Conservation (phyloP, 345 rosid genomes). For the Camelina hispida region DNA sequence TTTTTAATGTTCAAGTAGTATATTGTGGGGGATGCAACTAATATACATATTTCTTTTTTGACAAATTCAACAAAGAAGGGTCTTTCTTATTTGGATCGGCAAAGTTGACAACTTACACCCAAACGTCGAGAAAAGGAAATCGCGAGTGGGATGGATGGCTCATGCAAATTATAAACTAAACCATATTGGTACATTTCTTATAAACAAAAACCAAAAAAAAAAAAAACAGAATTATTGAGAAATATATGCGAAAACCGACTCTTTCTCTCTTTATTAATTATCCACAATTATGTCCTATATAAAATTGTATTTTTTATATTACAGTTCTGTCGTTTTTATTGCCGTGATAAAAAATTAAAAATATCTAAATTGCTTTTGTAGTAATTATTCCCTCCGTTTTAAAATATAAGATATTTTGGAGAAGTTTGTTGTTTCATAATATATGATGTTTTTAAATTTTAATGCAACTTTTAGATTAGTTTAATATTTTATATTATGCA, state of each 20-base stretch:
- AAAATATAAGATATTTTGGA: too few relatives aligned
- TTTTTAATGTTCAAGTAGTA: background rate
- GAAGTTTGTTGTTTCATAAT: too few relatives aligned
- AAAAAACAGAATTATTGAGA: background rate
- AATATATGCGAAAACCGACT: background rate
- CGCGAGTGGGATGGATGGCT: constrained; percentile 11
- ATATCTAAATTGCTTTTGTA: too few relatives aligned
- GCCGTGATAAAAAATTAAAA: background rate
- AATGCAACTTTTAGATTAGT: too few relatives aligned
- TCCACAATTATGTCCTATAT: background rate
- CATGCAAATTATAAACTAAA: background rate
- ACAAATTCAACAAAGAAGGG: constrained; percentile 27
- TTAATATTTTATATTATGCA: too few relatives aligned
- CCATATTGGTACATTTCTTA: background rate
- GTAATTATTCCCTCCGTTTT: too few relatives aligned
- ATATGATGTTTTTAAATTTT: too few relatives aligned
- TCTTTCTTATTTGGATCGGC: background rate
- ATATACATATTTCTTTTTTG: background rate
- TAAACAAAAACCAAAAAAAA: too few relatives aligned
- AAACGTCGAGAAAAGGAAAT: constrained; percentile 27
- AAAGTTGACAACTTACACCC: constrained; percentile 12
- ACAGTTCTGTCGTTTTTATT: too few relatives aligned
- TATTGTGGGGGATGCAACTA: background rate
- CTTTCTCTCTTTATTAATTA: background rate
- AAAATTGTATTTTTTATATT: too few relatives aligned